Conservation (phyloP, 148 eudicot species). For the Suaeda aralocaspica region DNA sequence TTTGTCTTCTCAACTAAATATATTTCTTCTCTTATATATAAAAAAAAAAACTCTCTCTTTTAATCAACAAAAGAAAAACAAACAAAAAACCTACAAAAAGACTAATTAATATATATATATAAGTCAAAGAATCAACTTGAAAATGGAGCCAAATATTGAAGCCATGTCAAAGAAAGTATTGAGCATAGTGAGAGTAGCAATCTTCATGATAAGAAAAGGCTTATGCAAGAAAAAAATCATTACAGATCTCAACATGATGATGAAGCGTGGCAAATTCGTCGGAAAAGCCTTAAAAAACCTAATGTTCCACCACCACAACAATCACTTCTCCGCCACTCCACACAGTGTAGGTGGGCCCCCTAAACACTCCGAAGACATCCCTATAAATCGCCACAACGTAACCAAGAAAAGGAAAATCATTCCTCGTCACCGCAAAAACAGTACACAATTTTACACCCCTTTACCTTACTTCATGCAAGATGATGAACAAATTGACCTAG, state of each 20-base stretch:
- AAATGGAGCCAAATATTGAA: constrained; percentile 53
- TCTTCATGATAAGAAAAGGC: constrained; percentile 60
- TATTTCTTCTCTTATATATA: constrained; percentile 2
- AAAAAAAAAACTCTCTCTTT: not conserved
- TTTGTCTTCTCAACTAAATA: not conserved
- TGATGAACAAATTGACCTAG: not conserved
- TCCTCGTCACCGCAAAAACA: not conserved
- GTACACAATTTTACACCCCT: not conserved
- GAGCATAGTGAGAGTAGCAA: constrained; percentile 40
- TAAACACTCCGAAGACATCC: constrained; percentile 30
- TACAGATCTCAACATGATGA: constrained; percentile 46
- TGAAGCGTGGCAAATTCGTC: constrained; percentile 62
- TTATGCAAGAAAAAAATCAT: constrained; percentile 49
- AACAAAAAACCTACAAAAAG: not conserved
- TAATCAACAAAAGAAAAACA: not conserved
- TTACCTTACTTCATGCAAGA: not conserved
- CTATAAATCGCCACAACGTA: constrained; percentile 26
- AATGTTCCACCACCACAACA: constrained; percentile 39
- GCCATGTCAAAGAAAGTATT: constrained; percentile 41
- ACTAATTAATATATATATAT: no score
- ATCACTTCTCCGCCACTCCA: constrained; percentile 7
- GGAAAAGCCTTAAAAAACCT: constrained; percentile 57
- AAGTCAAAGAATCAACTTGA: not conserved
- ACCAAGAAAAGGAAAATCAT: constrained; percentile 9
- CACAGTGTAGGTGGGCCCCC: not conserved